Percentiles rank a stretch among this genome's conserved stretches.
Conservation (phyloP, 2,329 filamentous ascomycete species). For the Sphaerostilbella broomeana region DNA sequence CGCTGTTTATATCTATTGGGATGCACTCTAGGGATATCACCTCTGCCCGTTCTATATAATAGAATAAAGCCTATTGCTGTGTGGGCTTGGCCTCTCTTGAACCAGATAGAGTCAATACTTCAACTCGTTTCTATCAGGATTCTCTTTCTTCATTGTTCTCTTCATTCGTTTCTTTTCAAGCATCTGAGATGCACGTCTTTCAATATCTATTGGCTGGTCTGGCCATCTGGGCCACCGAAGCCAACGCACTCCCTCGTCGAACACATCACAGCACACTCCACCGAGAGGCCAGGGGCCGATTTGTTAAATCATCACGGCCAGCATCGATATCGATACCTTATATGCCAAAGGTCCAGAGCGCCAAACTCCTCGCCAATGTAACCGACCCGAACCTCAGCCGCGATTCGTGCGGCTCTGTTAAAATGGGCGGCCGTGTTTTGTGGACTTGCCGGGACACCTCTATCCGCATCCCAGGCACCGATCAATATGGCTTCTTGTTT, state of each 20-base stretch:
- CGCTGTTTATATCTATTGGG: no score
- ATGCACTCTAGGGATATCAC: no score
- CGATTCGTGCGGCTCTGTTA: conserved; percentile 16
- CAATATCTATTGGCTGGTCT: neutral
- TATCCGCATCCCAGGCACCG: conserved; percentile 4
- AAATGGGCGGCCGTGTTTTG: conserved; percentile 14
- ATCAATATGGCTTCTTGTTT: conserved; percentile 10
- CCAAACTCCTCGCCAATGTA: conserved; percentile 12
- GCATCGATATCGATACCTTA: conserved; percentile 1
- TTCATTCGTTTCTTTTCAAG: neutral
- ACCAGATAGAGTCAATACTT: no score
- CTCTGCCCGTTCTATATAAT: no score
- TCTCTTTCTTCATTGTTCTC: neutral
- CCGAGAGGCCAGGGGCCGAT: neutral
- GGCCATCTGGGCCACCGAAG: neutral
- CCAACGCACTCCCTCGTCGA: neutral
- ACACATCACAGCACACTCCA: neutral
- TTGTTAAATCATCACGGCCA: no score
- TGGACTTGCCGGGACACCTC: conserved; percentile 17
- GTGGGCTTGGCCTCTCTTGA: no score
- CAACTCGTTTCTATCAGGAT: no score
- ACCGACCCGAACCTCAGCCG: conserved; percentile 14
- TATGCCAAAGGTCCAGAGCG: conserved; percentile 10
- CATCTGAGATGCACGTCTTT: neutral
- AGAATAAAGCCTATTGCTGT: no score